Conservation (phyloP, 306 rosid genomes). For the Casuarina equisetifolia region DNA sequence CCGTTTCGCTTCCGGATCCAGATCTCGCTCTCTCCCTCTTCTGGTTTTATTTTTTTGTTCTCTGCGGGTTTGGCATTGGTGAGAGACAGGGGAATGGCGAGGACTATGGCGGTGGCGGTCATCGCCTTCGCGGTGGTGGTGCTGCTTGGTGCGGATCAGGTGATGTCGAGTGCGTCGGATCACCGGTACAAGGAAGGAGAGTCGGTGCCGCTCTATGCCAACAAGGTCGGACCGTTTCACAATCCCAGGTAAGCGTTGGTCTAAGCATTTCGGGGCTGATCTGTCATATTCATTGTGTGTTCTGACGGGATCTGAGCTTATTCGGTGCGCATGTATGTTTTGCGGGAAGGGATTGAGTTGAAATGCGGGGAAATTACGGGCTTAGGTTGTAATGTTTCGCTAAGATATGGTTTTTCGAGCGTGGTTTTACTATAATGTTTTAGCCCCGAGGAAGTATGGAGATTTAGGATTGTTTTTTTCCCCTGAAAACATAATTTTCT, state of each 20-base stretch:
- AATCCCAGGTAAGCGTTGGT: conserved; percentile 44
- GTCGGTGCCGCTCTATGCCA: conserved; percentile 47
- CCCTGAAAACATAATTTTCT: neutral
- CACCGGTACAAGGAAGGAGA: conserved; percentile 53
- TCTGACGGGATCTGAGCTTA: conserved; percentile 1
- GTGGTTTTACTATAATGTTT: neutral
- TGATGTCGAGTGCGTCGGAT: conserved; percentile 37
- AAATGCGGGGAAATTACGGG: neutral
- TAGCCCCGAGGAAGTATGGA: neutral
- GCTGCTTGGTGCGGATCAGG: conserved; percentile 30
- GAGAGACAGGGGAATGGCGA: conserved; percentile 33
- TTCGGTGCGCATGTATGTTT: neutral
- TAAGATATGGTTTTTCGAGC: neutral
- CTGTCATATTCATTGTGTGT: neutral
- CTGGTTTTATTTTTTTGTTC: neutral
- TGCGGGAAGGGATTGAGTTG: neutral
- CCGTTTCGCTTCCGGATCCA: neutral
- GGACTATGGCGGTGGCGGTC: conserved; percentile 30
- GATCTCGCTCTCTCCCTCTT: neutral
- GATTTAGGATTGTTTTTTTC: neutral
- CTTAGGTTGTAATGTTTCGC: neutral
- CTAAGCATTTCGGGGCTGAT: neutral
- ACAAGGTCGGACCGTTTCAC: conserved; percentile 60
- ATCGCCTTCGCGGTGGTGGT: conserved; percentile 30
- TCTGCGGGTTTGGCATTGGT: neutral